Evolutionary conservation across 2,329 filamentous ascomycete species (phyloP), one percentile per base, ranked within the genome.

Genomic region (Colletotrichum truncatum): DNA sequence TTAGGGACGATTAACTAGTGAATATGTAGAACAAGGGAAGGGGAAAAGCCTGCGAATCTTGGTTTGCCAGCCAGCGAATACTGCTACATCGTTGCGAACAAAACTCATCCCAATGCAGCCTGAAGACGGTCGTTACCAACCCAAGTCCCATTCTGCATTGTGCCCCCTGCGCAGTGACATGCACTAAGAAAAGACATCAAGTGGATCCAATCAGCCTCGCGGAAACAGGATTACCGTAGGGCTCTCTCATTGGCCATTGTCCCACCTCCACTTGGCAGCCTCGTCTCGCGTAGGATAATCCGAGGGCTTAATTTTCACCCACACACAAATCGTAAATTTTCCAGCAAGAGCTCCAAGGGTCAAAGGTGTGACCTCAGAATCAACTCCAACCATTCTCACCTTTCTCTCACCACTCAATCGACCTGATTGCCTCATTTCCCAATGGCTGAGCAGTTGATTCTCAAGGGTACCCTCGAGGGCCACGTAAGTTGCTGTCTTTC

Each of bases 381-480:
- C 71, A 73, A 73, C 71, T 71, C 73, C 75, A 71, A 70, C 71
- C 72, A 73, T 74, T 38, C 52, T 67, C 55, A 53, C 65, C 60
- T 64, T 76, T 75, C 72, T 73, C 76, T 75, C 71, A 71, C 75
- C 79, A 78, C 57, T 71, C 71, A 70, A 81, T 78, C 76, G 76
- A 77, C 76, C 76, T 73, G 74, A 79, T 77, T 70, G 71, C 71
- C 70, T 75, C 77, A 80, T 78, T 78, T 77, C 79, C 83, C 77
- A 77, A 96, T 96, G 93, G 91, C 92, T 88, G 93, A 96, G 89
- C 92, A 95, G 89, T 88, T 96, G 83, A 93, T 97, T 87, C 91
- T 96, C 85, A 94, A 95, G 88, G 93, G 93, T 83, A 96, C 93
- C 88, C 93, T 97, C 84, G 93, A 96, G 91, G 95, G 95, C 91